Base-by-base conservation (phyloP, 2,329 filamentous ascomycete species). In the Ophiosphaerella narmari region DNA sequence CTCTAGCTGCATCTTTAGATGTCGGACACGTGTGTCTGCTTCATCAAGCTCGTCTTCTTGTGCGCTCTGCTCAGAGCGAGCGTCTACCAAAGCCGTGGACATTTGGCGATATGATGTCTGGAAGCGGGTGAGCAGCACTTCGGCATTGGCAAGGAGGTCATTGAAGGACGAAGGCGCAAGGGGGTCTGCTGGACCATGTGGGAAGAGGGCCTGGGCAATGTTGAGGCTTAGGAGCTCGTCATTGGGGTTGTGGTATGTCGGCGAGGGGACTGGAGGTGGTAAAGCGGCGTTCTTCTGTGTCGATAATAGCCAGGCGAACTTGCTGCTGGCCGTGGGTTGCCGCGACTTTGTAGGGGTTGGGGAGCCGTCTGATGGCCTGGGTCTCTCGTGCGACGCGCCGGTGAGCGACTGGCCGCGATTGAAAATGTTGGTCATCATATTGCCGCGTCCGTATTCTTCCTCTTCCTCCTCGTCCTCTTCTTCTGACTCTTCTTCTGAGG, bases 1-100 rank as follows among this genome's bases (percentile, higher is more conserved):
- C 63, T 85, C 80, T 16, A 87, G 74, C 66, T 86, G 84, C 55
- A 80, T 75, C 69, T 85, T 86, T 45, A 86, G 71, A 58, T 85
- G 80, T 33, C 78, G 74, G 12, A 81, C 77, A 7, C 83, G 77
- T 34, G 81, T 84, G 31, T 83, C 77, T 12, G 82, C 78, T 59
- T 86, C 84, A 52, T 85, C 82, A 0, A 84, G 75, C 65, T 86
- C 84, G 55, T 86, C 84, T n/a, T 77, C 75, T 57, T 83, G 80
- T 9, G 80, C 80, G 43, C 78, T 80, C 51, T 83, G 80, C 58
- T 85, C 82, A 4, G 79, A 80, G 32, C 78, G 71, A 3, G 78
- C 75, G 52, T 81, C 77, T 34, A 78, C 75, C 37, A 86, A 71
- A 2, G 65, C 61, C 16, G 66, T 66, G 12, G 68, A 71, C 7